Base-by-base conservation (phyloP, 2,329 filamentous ascomycete species). In the Alternaria arbusti region DNA sequence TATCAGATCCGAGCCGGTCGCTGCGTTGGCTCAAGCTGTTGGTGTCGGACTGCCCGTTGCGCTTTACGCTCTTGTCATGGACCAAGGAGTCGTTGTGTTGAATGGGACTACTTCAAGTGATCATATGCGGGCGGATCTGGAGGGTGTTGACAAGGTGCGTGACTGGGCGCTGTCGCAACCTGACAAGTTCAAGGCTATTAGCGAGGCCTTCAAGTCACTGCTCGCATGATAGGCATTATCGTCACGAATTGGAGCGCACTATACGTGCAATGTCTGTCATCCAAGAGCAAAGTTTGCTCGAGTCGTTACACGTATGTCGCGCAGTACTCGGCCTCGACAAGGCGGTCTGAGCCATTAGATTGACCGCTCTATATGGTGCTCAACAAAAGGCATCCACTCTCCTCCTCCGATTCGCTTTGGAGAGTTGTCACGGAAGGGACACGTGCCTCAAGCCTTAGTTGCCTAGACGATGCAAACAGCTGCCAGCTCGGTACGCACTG, bases 31-130 rank as follows among this genome's bases (percentile, higher is more conserved):
- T 17, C 56, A 76, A 12, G 71, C 74, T 9, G 75, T 78, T 1
- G 72, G 74, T 0, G 81, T 88, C 17, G 81, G 75, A n/a, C 74
- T 72, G 1, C 79, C 83, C 10, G 80, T 85, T 12, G 86, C 86
- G 6, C 68, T 89, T 60, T 89, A 89, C 75, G 80, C 82, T 40
- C 78, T 89, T n/a, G 84, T 89, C 4, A 77, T 88, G 65, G 83
- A 84, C 1, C 73, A 88, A 26, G 84, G 82, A 2, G 79, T 86
- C 3, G 80, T 82, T 0, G 77, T 88, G 4, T 74, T 89, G 64
- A 86, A 89, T 73, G 87, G 87, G 3, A 89, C 86, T 4, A 88
- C 82, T 22, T 85, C 84, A 58, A 67, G 72, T 47, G 75, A 75
- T 59, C 82, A 83, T 44, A 89, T 89, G 87, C 74, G 69, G 46